phyloP scores from a whole-genome alignment of 164 flowering plant species.

The Nelumbo lutea region DNA sequence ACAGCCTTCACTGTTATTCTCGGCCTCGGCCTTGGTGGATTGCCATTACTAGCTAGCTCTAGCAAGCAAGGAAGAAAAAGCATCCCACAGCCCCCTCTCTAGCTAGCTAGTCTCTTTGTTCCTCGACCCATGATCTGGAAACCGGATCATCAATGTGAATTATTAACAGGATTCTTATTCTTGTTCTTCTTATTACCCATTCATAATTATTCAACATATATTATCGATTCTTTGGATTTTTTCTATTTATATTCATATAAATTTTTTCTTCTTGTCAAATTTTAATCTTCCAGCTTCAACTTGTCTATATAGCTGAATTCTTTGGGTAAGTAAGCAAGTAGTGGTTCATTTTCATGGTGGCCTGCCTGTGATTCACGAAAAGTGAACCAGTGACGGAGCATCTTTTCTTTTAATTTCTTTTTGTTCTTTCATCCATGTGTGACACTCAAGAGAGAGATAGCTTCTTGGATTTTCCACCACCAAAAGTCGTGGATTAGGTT shows the following conservation, averaged over 20 bases:
- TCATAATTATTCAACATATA: not conserved
- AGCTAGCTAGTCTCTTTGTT: no score
- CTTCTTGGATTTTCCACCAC: conserved; percentile 18
- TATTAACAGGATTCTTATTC: conserved; percentile 4
- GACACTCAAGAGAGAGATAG: conserved; percentile 15
- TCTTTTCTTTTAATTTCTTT: conserved; percentile 1
- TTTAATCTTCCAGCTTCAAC: not conserved
- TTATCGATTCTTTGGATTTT: conserved; percentile 14
- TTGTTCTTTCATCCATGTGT: conserved; percentile 5
- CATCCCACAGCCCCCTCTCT: no score
- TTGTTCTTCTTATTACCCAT: not conserved
- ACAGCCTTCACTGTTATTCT: conserved; percentile 38
- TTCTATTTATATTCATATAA: not conserved
- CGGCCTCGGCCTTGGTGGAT: conserved; percentile 61
- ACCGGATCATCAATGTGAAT: conserved; percentile 6
- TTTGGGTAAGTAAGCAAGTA: not conserved
- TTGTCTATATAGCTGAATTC: not conserved
- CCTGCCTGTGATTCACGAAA: not conserved
- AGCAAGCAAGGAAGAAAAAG: not conserved
- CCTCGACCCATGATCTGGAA: not conserved
- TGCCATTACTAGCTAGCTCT: conserved; percentile 46
- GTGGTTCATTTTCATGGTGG: conserved; percentile 3
- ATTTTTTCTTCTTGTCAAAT: not conserved
- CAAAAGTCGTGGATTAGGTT: conserved; percentile 30
- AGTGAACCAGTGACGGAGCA: not conserved